Conservation (phyloP, 1,284 basidiomycete species). For the Takashimella koratensis region DNA sequence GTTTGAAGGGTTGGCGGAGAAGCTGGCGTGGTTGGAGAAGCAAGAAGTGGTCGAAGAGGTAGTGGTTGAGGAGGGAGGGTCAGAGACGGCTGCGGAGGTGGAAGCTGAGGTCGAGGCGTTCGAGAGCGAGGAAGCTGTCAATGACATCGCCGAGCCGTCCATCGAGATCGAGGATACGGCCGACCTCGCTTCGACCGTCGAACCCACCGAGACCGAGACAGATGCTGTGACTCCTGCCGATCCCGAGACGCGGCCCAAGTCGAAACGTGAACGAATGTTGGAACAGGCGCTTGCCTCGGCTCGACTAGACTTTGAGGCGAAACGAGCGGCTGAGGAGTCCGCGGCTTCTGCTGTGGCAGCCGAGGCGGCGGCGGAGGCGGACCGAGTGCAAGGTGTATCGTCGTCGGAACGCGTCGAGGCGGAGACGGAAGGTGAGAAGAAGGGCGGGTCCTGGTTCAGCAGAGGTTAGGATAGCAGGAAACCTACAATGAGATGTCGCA, state of each 20-base stretch:
- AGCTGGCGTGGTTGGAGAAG: conserved; percentile 6
- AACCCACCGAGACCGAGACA: not conserved
- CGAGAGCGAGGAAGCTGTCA: conserved; percentile 9
- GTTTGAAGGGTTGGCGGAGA: conserved; percentile 30
- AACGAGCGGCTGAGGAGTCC: not conserved
- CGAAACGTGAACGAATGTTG: not conserved
- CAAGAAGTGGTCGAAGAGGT: not conserved
- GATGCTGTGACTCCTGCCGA: conserved; percentile 1
- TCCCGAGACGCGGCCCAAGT: not conserved
- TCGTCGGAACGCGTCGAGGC: too few species aligned
- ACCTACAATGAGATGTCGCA: too few species aligned
- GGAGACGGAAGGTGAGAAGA: not conserved
- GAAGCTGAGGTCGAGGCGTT: conserved; percentile 4
- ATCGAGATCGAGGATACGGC: conserved; percentile 4
- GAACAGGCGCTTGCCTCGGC: not conserved
- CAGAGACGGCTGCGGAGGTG: not conserved
- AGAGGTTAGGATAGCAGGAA: too few species aligned
- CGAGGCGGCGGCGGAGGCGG: not conserved
- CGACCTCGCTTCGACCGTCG: not conserved
- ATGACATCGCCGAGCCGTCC: conserved; percentile 11
- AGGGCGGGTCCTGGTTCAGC: too few species aligned
- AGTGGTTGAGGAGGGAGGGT: not conserved
- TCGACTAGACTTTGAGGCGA: not conserved
- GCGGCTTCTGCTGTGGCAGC: not conserved
- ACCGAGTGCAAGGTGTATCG: not conserved